Base-by-base conservation (phyloP, 129 eudicot species). In the Pulicaria dysenterica region DNA sequence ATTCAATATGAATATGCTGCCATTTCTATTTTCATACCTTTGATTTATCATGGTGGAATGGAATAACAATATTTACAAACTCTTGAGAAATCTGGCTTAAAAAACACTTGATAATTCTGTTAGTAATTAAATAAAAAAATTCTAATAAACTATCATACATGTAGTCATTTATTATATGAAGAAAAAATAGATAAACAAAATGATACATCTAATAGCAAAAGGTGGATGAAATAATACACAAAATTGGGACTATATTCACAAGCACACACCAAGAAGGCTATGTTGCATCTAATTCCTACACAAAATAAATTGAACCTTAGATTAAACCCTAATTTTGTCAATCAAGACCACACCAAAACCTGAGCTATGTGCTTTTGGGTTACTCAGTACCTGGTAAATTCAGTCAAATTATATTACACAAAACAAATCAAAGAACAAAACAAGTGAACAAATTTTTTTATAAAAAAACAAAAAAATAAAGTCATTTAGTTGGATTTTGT, bases 281-380 rank as follows among this genome's bases (percentile, higher is more conserved):
- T 5, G 50, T 74, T 63, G 40, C 64, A 67, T 76, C 38, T 14
- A 10, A 55, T 24, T 15, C 50, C 50, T 15, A 73, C 54, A 50
- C 39, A 79, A 56, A 5, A 44, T 34, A 65, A 47, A 70, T 67
- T 37, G 34, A 36, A 76, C 48, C 83, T 82, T 59, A 3, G 24
- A 14, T 49, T 37, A 14, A 62, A 47, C 49, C 76, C 76, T 71
- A 77, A 34, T 70, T 70, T 69, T 74, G 59, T 64, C 68, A n/a
- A 73, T n/a, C 80, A 73, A 43, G 75, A 73, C 44, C 48, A 60
- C 69, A 53, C 76, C 38, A 36, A 74, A 64, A 75, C 78, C 67
- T 47, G 67, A 64, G 61, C 67, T 59, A 53, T 64, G 55, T 67
- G 55, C 64, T 63, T 53, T 76, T 1, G 72, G 74, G 77, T 85